Conservation (phyloP, 176 grass and related monocot genomes). For the Carex cristatella region DNA sequence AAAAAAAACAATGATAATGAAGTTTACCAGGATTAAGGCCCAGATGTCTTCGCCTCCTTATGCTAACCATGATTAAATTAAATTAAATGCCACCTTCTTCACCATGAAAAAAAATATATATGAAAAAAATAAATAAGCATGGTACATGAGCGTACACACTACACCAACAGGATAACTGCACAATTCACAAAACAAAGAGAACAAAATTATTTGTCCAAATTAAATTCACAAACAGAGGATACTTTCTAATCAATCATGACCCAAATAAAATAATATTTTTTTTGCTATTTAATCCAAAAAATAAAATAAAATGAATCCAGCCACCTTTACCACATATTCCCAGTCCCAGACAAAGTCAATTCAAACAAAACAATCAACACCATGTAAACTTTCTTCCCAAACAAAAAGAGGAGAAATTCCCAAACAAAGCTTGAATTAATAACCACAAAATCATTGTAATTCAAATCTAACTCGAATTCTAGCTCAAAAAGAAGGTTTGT, state of each 20-base stretch:
- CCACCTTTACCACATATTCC: conserved; percentile 14
- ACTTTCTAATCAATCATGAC: conserved; percentile 6
- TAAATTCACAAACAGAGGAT: neutral
- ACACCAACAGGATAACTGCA: neutral
- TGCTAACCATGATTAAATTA: conserved; percentile 76
- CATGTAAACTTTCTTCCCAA: conserved; percentile 16
- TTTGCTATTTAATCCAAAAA: neutral
- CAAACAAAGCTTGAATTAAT: neutral
- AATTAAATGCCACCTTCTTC: conserved; percentile 49
- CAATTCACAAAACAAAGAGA: neutral
- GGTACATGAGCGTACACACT: neutral
- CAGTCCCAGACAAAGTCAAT: conserved; percentile 20
- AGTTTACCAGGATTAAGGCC: conserved; percentile 58
- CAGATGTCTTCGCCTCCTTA: conserved; percentile 64
- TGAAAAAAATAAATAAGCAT: conserved; percentile 16
- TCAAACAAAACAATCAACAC: conserved; percentile 10
- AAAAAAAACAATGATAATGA: conserved; percentile 7
- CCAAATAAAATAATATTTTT: conserved; percentile 2
- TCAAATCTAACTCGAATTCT: conserved; percentile 13
- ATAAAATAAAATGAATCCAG: conserved; percentile 1
- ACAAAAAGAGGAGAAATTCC: neutral
- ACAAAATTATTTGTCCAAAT: neutral
- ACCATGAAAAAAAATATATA: neutral
- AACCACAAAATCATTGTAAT: neutral
- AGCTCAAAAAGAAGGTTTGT: neutral